A percentile compares a stretch with the other conserved stretches of the same genome.
These are phyloP conservation scores for Tieghemiomyces parasiticus DNA, from an alignment of 192 early-diverging fungal species.

Conservation along the genomic window DNA sequence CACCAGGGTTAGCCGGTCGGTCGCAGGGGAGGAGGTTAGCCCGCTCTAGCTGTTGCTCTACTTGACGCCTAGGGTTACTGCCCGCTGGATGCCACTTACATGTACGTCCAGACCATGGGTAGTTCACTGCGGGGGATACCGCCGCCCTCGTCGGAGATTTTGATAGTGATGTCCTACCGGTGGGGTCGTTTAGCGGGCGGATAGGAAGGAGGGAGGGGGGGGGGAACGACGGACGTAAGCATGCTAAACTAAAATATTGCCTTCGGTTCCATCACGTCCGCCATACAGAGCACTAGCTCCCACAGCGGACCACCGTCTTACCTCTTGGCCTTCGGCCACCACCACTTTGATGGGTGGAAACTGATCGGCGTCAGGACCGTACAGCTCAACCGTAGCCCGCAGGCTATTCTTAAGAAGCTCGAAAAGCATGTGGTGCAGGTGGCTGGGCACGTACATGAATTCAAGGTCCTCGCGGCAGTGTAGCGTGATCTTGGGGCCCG, in stretches of 20 bases:
- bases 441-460: conserved; percentile 93
- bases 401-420: conserved; percentile 96
- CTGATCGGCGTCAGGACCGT: conserved; percentile 64
- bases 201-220: too few species aligned
- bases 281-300: background rate
- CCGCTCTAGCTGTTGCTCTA: too few species aligned
- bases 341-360: conserved; percentile 93
- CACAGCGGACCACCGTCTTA: too few species aligned
- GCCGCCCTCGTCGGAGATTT: conserved; percentile 90
- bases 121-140: conserved; percentile 81
- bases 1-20: too few species aligned
- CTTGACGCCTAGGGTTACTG: too few species aligned
- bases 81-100: too few species aligned
- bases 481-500: conserved; percentile 60
- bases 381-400: conserved; percentile 84
- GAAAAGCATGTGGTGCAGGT: conserved; percentile 95
- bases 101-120: conserved; percentile 88
- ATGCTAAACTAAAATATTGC: conserved; percentile 9
- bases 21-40: too few species aligned
- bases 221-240: too few species aligned
- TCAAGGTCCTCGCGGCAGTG: conserved; percentile 60
- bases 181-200: too few species aligned
- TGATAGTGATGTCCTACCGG: conserved; percentile 87
- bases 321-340: conserved; percentile 67
- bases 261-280: conserved; percentile 13